A percentile compares a stretch with the other conserved stretches of the same genome.
phyloP scores from a whole-genome alignment of 2,329 filamentous ascomycete genomes.

The Xylariales sp. region DNA sequence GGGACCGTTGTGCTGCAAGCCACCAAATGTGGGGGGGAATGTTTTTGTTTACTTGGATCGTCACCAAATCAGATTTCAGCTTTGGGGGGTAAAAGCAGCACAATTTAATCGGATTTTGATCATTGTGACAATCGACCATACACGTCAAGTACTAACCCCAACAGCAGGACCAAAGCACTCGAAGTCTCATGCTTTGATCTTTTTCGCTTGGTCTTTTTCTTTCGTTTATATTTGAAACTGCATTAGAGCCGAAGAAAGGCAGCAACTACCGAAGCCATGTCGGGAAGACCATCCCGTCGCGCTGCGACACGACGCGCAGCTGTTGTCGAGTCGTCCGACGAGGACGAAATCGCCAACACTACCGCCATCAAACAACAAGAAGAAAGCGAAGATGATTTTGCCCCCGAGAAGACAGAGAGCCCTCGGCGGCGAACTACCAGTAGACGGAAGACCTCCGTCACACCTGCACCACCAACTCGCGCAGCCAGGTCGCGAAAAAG shows the following conservation, averaged over 20 bases:
- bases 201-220: too few relatives aligned
- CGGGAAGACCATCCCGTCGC: constrained; percentile 35
- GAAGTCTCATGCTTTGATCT: too few relatives aligned
- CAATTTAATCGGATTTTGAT: too few relatives aligned
- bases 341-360: constrained; percentile 57
- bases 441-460: constrained; percentile 27
- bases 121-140: too few relatives aligned
- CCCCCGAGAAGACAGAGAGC: constrained; percentile 57
- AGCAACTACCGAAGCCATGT: too few relatives aligned
- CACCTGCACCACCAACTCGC: constrained; percentile 39
- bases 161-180: too few relatives aligned
- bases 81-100: too few relatives aligned
- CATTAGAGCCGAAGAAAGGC: too few relatives aligned
- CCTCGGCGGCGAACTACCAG: constrained; percentile 45
- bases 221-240: not conserved
- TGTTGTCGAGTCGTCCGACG: constrained; percentile 77
- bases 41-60: constrained; percentile 5
- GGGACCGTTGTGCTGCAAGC: too few relatives aligned
- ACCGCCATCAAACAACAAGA: constrained; percentile 50
- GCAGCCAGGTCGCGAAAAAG: constrained; percentile 38
- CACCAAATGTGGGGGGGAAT: too few relatives aligned
- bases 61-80: not conserved
- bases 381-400: constrained; percentile 70
- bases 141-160: too few relatives aligned
- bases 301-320: constrained; percentile 61